These are phyloP conservation scores for Emmonsiellopsis sp. DNA, from an alignment of 2,329 filamentous ascomycete species.

Conservation along the genomic window DNA sequence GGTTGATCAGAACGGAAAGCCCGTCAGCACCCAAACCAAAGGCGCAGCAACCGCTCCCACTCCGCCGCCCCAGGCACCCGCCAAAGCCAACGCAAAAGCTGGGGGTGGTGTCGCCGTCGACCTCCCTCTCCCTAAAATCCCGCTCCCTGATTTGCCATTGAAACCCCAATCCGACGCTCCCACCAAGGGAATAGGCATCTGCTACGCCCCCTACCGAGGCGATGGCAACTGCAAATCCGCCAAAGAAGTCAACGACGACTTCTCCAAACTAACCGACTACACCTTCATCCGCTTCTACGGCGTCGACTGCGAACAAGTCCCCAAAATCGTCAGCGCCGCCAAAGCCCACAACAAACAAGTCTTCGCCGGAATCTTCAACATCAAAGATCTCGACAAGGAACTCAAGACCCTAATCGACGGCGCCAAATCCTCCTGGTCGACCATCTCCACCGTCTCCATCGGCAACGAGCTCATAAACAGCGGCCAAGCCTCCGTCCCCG, in stretches of 20 bases:
- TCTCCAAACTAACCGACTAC: conserved; percentile 51
- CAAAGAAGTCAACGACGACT: conserved; percentile 55
- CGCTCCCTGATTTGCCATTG: neutral
- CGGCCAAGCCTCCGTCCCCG: conserved; percentile 44
- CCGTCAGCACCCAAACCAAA: conserved; percentile 30
- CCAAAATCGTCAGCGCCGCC: conserved; percentile 53
- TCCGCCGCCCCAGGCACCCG: conserved; percentile 22
- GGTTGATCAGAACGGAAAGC: conserved; percentile 50
- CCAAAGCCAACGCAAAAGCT: neutral
- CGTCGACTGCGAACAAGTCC: conserved; percentile 66
- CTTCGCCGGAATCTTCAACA: conserved; percentile 65
- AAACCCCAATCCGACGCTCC: neutral
- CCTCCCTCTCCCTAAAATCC: neutral
- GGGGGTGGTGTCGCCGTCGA: neutral
- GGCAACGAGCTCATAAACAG: conserved; percentile 75
- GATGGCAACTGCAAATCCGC: conserved; percentile 58
- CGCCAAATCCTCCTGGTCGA: conserved; percentile 56
- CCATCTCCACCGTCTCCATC: conserved; percentile 62
- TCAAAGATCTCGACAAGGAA: conserved; percentile 47
- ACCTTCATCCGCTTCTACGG: conserved; percentile 67
- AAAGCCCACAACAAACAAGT: conserved; percentile 58
- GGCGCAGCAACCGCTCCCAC: conserved; percentile 48
- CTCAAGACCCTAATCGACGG: conserved; percentile 53
- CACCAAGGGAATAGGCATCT: conserved; percentile 39
- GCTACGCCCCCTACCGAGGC: conserved; percentile 50